Evolutionary conservation across 2,329 filamentous ascomycete species (phyloP).

Genomic region (Nemania diffusa): DNA sequence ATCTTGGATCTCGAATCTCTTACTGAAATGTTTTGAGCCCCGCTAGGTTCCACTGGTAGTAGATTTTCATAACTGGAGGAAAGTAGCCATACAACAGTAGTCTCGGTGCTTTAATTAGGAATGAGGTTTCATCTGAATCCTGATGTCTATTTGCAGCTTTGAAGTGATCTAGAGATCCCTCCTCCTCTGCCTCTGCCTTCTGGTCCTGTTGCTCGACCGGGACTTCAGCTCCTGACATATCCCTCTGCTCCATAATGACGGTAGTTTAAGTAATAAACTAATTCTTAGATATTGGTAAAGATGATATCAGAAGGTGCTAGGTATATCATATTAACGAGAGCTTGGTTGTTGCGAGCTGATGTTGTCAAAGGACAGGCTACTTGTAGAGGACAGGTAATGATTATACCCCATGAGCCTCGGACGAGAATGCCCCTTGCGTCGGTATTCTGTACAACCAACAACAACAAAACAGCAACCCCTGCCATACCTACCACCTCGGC

Average conservation of each 20-base stretch:
- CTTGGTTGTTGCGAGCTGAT: background rate
- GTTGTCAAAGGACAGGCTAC: background rate
- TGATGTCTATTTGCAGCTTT: background rate
- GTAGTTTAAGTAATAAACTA: background rate
- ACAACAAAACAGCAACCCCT: no score
- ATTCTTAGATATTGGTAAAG: background rate
- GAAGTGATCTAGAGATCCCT: background rate
- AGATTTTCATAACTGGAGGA: constrained; percentile 33
- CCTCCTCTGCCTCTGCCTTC: background rate
- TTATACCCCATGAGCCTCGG: no score
- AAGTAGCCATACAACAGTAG: constrained; percentile 39
- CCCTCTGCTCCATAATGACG: background rate
- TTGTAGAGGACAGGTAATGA: background rate
- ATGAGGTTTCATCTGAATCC: background rate
- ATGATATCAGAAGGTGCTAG: background rate
- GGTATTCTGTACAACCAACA: no score
- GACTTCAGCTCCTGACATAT: background rate
- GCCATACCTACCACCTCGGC: background rate
- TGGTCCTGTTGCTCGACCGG: background rate
- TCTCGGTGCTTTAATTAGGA: background rate
- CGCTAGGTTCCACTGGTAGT: constrained; percentile 34
- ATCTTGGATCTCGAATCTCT: background rate
- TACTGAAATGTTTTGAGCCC: constrained; percentile 27
- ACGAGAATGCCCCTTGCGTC: background rate
- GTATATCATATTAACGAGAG: background rate